A percentile compares a stretch with the other conserved stretches of the same genome.
Conservation (phyloP, 306 rosid species). For the Adenanthera pavonina region DNA sequence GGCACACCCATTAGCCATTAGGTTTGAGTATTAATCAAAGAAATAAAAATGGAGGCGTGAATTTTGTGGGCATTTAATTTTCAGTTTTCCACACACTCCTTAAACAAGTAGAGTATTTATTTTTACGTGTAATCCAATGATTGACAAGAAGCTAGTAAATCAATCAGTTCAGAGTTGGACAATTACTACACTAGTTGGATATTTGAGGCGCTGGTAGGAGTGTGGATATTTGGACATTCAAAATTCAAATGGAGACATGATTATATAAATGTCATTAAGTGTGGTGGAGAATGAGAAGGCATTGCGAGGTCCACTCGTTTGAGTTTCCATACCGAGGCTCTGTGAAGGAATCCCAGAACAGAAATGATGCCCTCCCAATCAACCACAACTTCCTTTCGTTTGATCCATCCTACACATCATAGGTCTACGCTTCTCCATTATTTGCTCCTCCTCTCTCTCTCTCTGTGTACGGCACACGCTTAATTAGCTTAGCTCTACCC, state of each 20-base stretch:
- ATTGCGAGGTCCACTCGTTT: constrained; percentile 10
- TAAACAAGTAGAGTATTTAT: neutral
- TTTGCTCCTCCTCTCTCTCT: neutral
- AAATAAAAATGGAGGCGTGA: neutral
- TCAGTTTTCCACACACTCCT: neutral
- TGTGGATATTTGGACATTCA: neutral
- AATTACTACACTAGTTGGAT: no score
- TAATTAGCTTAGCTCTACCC: neutral
- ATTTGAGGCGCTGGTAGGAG: neutral
- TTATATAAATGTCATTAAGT: neutral
- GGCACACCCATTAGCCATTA: neutral
- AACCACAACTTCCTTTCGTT: neutral
- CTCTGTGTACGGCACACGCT: neutral
- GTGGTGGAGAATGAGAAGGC: constrained; percentile 5
- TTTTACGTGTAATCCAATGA: neutral
- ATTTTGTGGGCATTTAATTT: neutral
- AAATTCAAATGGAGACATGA: constrained; percentile 23
- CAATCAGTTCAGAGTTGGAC: neutral
- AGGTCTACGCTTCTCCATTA: neutral
- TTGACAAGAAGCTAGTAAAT: neutral
- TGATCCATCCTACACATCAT: no score
- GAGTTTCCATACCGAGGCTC: neutral
- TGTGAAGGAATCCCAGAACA: constrained; percentile 30
- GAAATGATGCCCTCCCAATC: neutral
- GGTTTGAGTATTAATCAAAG: neutral